These are phyloP conservation scores for Collybiopsis confluens DNA, from an alignment of 768 basidiomycete genomes.

Conservation along the genomic window DNA sequence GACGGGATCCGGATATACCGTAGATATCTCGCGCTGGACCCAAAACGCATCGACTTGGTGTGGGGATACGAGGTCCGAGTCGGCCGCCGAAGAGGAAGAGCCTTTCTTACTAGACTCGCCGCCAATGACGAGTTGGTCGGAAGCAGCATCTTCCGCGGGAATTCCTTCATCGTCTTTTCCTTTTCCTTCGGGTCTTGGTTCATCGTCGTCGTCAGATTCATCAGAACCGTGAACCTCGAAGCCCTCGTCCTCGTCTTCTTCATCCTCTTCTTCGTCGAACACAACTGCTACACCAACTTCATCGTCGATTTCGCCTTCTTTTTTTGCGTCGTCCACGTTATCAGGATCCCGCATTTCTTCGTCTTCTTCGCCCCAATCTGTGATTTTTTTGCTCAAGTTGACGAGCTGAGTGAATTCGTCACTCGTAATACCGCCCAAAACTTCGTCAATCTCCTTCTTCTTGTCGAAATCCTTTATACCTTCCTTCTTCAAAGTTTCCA, in stretches of 20 bases:
- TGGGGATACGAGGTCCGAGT: slow-evolving; percentile 81
- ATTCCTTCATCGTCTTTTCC: slow-evolving; percentile 24
- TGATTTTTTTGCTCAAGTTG: slow-evolving; percentile 87
- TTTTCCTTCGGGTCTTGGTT: slow-evolving; percentile 43
- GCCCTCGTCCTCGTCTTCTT: slow-evolving; percentile 82
- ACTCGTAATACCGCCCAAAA: slow-evolving; percentile 58
- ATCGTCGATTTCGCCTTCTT: slow-evolving; percentile 90
- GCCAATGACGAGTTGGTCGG: slow-evolving; percentile 78
- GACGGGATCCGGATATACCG: slow-evolving; percentile 90
- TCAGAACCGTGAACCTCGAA: slow-evolving; percentile 69
- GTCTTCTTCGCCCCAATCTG: slow-evolving; percentile 84
- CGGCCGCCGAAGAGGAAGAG: slow-evolving; percentile 33
- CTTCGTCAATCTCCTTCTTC: slow-evolving; percentile 87
- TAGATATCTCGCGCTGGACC: slow-evolving; percentile 92
- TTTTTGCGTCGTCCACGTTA: slow-evolving; percentile 57
- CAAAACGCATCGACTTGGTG: slow-evolving; percentile 96
- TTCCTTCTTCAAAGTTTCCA: slow-evolving; percentile 88
- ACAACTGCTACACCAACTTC: slow-evolving; percentile 97
- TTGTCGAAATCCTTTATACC: slow-evolving; percentile 94
- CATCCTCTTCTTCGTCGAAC: slow-evolving; percentile 96
- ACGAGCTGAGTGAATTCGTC: slow-evolving; percentile 83
- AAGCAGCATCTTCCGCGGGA: slow-evolving; percentile 38
- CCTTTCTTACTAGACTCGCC: slow-evolving; percentile 51
- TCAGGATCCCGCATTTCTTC: slow-evolving; percentile 67
- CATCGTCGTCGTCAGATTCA: slow-evolving; percentile 74